Evolutionary conservation across 331 rosid species (phyloP).

Genomic region (Pyracantha coccinea): DNA sequence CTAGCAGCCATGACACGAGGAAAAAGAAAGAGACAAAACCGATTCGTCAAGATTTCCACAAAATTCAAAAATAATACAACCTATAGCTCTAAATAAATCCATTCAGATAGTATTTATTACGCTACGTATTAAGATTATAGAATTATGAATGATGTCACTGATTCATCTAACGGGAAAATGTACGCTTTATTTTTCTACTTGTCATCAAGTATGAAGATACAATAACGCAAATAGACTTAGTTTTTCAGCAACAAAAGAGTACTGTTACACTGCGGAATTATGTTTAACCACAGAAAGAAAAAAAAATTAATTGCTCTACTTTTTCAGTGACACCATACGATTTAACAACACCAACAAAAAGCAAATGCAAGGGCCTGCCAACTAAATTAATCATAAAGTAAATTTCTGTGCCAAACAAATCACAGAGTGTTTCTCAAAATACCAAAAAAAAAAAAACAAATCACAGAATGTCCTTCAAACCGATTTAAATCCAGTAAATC

Average conservation of each 20-base stretch:
- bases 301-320: background rate
- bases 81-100: background rate
- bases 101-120: background rate
- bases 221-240: background rate
- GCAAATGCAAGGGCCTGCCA: background rate
- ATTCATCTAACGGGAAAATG: background rate
- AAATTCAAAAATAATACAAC: background rate
- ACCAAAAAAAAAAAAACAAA: too few relatives aligned
- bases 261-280: background rate
- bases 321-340: background rate
- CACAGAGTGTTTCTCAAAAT: background rate
- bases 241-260: background rate
- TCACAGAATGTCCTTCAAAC: background rate
- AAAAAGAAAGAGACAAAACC: background rate
- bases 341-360: background rate
- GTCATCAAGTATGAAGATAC: background rate
- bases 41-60: background rate
- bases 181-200: background rate
- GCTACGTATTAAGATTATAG: background rate
- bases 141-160: background rate
- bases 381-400: background rate
- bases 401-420: background rate
- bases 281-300: too few relatives aligned
- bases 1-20: background rate
- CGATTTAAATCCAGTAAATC: background rate